These are phyloP conservation scores for Leccinum fibrillosum DNA, from an alignment of 768 basidiomycete species.

Conservation along the genomic window DNA sequence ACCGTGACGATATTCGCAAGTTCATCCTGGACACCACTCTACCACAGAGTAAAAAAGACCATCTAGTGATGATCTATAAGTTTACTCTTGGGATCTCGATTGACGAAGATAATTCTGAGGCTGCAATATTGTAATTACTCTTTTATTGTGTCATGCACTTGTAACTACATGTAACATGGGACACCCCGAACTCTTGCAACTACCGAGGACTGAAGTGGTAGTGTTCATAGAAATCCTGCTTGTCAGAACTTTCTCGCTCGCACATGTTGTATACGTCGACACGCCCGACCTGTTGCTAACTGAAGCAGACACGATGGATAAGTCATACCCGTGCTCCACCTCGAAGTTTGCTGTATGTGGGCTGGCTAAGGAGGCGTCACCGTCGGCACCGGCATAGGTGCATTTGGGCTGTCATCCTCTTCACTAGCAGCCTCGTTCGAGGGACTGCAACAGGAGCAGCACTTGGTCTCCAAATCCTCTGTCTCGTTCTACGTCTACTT, in stretches of 20 bases:
- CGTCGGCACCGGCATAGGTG: conserved; percentile 2
- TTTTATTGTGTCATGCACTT: too few relatives aligned
- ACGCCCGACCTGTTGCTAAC: conserved; percentile 25
- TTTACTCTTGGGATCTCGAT: too few relatives aligned
- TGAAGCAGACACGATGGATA: conserved; percentile 23
- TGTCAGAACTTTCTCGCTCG: conserved; percentile 22
- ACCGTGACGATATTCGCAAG: too few relatives aligned
- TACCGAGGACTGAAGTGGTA: conserved; percentile 20
- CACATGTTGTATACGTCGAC: conserved; percentile 28
- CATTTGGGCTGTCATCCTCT: background rate
- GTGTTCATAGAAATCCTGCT: conserved; percentile 28
- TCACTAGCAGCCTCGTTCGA: conserved; percentile 10
- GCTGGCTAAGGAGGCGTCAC: conserved; percentile 15
- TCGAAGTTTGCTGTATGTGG: conserved; percentile 20
- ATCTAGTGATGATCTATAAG: too few relatives aligned
- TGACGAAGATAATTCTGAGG: too few relatives aligned
- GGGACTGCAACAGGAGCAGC: conserved; percentile 27
- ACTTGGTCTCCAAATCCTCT: conserved; percentile 28
- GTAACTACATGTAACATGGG: too few relatives aligned
- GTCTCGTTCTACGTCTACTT: conserved; percentile 16
- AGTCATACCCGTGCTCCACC: conserved; percentile 33
- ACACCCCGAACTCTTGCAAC: conserved; percentile 25
- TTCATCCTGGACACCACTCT: too few relatives aligned
- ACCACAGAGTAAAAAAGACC: too few relatives aligned
- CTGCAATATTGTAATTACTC: too few relatives aligned